A percentile compares a stretch with the other conserved stretches of the same genome.
Evolutionary conservation across 2,329 filamentous ascomycete genomes (phyloP).

Genomic region (Beauveria rudraprayagi): DNA sequence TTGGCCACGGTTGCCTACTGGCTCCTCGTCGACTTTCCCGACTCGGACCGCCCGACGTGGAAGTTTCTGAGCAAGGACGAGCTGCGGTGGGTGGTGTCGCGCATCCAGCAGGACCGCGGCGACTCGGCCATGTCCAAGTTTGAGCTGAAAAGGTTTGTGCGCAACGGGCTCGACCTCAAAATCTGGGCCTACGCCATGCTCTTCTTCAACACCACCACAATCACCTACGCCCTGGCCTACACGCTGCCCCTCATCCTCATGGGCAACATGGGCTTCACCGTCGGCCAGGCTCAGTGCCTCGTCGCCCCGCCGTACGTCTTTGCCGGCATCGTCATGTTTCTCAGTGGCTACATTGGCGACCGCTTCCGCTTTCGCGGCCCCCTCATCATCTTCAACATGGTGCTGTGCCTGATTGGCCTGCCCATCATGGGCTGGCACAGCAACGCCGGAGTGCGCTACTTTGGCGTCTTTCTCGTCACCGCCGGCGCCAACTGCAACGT

Average conservation of each 20-base stretch:
- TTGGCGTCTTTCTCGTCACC: slow-evolving; percentile 68
- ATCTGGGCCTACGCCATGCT: slow-evolving; percentile 56
- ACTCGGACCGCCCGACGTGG: slow-evolving; percentile 43
- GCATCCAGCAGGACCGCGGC: slow-evolving; percentile 49
- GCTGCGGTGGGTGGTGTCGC: slow-evolving; percentile 42
- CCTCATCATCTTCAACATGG: slow-evolving; percentile 56
- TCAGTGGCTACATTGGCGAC: slow-evolving; percentile 56
- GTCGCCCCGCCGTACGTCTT: slow-evolving; percentile 62
- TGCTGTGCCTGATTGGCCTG: slow-evolving; percentile 60
- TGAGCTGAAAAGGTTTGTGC: slow-evolving; percentile 37
- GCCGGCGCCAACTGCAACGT: slow-evolving; percentile 73
- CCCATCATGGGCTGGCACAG: slow-evolving; percentile 63
- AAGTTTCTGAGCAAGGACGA: slow-evolving; percentile 45
- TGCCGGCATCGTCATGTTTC: slow-evolving; percentile 54
- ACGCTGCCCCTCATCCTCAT: slow-evolving; percentile 70
- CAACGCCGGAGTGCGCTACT: slow-evolving; percentile 53
- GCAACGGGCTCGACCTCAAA: slow-evolving; percentile 42
- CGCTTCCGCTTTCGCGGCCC: slow-evolving; percentile 58
- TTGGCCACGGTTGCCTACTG: slow-evolving; percentile 45
- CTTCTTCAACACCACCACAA: slow-evolving; percentile 60
- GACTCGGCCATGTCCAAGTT: slow-evolving; percentile 49
- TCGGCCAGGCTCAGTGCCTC: slow-evolving; percentile 60
- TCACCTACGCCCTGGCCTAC: slow-evolving; percentile 68
- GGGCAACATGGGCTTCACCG: slow-evolving; percentile 53
- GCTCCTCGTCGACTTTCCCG: slow-evolving; percentile 57